Evolutionary conservation across 169 alveolate species (phyloP), one percentile per base, ranked within the genome.

Genomic region (Eimeria falciformis): DNA sequence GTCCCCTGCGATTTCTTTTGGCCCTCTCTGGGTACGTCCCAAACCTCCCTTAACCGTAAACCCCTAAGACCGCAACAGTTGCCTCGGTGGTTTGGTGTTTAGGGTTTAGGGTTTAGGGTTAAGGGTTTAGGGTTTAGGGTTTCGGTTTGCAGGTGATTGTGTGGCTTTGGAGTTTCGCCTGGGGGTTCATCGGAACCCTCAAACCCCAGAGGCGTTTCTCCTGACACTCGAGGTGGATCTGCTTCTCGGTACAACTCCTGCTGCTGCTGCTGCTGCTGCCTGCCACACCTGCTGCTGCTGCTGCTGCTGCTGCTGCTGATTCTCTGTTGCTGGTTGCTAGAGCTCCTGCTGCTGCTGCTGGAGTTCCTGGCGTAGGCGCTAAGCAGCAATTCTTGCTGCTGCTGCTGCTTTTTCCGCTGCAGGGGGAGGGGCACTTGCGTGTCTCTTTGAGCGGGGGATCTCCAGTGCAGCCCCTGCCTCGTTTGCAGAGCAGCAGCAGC

Each of bases 401-500:
- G 9, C 33, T 7, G 71, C 71, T 58, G 33, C 27, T 9, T 58
- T 40, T 37, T 45, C n/a, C 65, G 25, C 37, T 33, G 11, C 65
- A 73, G 84, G 84, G 25, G 84, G 21, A 23, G 87, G 71, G 71
- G 69, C 71, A 46, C 87, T 46, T 7, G 87, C 71, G 43, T 78
- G 37, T n/a, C 87, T 17, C 50, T 50, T 47, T 37, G 87, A 78
- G 66, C 53, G 50, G 29, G 23, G 55, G 69, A 4, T 18, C 73
- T 25, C 69, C 2, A 2, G 12, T 1, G 62, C 71, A 0, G 46
- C 87, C n/a, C 50, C 87, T 47, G 87, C 87, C 27, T 46, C 87
- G n/a, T 3, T 46, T 45, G 45, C 84, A 73, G 65, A 73, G 2
- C 84, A 73, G 84, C 84, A 73, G 87, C 87, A 78, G 87, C 84